phyloP scores from a whole-genome alignment of 225 moss, liverwort and hornwort species.

The Asterella californica region DNA sequence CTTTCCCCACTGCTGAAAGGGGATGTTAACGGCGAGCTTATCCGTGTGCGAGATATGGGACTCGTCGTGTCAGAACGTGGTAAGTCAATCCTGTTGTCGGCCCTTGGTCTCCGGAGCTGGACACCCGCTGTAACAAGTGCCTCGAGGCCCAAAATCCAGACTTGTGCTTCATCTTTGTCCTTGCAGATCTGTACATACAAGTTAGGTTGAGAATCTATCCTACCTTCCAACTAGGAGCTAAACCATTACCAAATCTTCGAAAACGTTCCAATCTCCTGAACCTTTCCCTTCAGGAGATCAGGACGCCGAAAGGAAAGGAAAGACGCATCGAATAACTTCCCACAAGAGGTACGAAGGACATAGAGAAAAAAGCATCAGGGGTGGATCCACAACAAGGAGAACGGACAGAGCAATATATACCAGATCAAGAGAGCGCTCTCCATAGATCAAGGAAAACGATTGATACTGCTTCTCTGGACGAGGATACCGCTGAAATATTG shows the following conservation, averaged over 20 bases:
- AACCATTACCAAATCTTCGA: not conserved
- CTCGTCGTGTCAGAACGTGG: conserved; percentile 55
- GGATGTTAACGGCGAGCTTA: conserved; percentile 77
- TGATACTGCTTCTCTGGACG: conserved; percentile 88
- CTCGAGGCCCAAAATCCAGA: conserved; percentile 95
- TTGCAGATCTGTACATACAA: conserved; percentile 75
- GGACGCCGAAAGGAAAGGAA: not conserved
- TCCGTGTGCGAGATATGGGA: conserved; percentile 69
- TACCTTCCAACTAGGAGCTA: not conserved
- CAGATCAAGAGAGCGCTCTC: conserved; percentile 93
- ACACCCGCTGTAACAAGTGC: conserved; percentile 72
- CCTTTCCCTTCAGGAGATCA: not conserved
- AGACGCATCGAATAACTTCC: not conserved
- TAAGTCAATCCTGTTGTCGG: conserved; percentile 52
- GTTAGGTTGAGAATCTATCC: not conserved
- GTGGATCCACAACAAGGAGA: not conserved
- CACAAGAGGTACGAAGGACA: not conserved
- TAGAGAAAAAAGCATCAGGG: not conserved
- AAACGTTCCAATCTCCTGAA: not conserved
- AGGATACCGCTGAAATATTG: conserved; percentile 86
- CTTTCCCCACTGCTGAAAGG: conserved; percentile 84
- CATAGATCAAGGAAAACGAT: conserved; percentile 92
- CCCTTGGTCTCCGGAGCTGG: conserved; percentile 73
- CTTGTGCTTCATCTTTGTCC: conserved; percentile 99
- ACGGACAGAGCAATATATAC: conserved; percentile 30